Evolutionary conservation across 2,329 filamentous ascomycete species (phyloP).

Genomic region (Paecilomyces variotii): DNA sequence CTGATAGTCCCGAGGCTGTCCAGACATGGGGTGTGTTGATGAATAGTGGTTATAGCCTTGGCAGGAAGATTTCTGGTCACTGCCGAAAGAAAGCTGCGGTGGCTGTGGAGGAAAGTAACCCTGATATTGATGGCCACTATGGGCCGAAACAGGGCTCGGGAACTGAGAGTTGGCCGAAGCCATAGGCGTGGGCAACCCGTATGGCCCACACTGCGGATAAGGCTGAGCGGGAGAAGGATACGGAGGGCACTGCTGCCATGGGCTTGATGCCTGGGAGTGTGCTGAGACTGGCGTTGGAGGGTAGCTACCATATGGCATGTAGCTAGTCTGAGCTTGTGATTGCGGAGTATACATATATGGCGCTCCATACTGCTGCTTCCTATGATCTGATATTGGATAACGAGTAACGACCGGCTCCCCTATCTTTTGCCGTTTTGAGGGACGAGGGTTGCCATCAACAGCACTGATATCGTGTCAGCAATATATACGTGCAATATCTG

Average conservation of each 20-base stretch:
- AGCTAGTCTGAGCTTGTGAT: conserved; percentile 10
- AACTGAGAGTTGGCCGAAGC: conserved; percentile 12
- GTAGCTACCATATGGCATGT: conserved; percentile 7
- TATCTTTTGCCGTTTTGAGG: conserved; percentile 20
- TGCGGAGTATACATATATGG: conserved; percentile 12
- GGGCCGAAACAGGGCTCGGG: conserved; percentile 5
- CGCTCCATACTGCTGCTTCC: conserved; percentile 8
- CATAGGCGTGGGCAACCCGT: conserved; percentile 10
- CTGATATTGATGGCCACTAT: conserved; percentile 5
- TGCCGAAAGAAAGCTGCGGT: not conserved
- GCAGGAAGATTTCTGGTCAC: conserved; percentile 4
- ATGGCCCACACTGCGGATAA: conserved; percentile 14
- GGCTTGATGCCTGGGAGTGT: conserved; percentile 8
- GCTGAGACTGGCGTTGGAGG: conserved; percentile 12
- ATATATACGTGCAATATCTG: not conserved
- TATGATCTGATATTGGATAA: conserved; percentile 12
- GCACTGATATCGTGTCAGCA: conserved; percentile 6
- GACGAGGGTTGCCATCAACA: conserved; percentile 10
- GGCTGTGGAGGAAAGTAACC: conserved; percentile 9
- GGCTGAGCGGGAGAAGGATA: conserved; percentile 9
- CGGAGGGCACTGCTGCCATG: conserved; percentile 14
- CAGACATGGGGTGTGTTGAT: not conserved
- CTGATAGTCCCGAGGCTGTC: conserved; percentile 4
- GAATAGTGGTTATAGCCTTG: conserved; percentile 1
- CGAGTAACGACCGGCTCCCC: conserved; percentile 12